phyloP scores from a whole-genome alignment of 805 yeast species.

The Candida tallmaniae region DNA sequence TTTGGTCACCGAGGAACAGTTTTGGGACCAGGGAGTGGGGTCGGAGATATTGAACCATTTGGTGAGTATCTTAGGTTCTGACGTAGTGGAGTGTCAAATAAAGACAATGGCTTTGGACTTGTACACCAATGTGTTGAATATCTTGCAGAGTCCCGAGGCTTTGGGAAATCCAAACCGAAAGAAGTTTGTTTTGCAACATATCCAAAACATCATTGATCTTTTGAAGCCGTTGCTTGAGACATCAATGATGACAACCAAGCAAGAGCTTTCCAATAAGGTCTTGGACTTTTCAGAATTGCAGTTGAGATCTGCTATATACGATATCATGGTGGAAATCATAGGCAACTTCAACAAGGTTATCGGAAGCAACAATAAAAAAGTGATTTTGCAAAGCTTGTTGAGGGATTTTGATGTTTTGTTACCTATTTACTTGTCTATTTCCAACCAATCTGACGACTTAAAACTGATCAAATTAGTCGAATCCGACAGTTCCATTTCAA shows the following conservation, averaged over 20 bases:
- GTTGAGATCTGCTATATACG: slow-evolving; percentile 23
- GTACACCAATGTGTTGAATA: slow-evolving; percentile 49
- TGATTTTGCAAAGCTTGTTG: slow-evolving; percentile 13
- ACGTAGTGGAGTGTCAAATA: slow-evolving; percentile 31
- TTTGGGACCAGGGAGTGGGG: slow-evolving; percentile 73
- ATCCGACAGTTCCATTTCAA: slow-evolving; percentile 10
- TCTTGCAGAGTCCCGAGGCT: slow-evolving; percentile 49
- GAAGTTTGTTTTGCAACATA: slow-evolving; percentile 26
- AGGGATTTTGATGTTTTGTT: slow-evolving; percentile 19
- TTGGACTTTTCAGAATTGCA: slow-evolving; percentile 10
- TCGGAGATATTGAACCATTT: slow-evolving; percentile 48
- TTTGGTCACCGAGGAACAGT: slow-evolving; percentile 78
- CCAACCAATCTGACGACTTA: slow-evolving; percentile 4
- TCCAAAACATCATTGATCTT: slow-evolving; percentile 14
- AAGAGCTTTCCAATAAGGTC: neutral
- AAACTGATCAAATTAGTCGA: slow-evolving; percentile 2
- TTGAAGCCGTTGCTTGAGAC: slow-evolving; percentile 16
- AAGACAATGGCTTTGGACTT: slow-evolving; percentile 41
- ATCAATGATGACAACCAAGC: slow-evolving; percentile 9
- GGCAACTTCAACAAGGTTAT: slow-evolving; percentile 26
- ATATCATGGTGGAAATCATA: slow-evolving; percentile 19
- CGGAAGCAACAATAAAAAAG: slow-evolving; percentile 12
- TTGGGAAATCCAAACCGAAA: slow-evolving; percentile 33
- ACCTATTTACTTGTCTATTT: slow-evolving; percentile 6
- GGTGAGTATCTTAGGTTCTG: slow-evolving; percentile 25